phyloP scores from a whole-genome alignment of 495 filamentous ascomycete species.

The Tuber borchii region DNA sequence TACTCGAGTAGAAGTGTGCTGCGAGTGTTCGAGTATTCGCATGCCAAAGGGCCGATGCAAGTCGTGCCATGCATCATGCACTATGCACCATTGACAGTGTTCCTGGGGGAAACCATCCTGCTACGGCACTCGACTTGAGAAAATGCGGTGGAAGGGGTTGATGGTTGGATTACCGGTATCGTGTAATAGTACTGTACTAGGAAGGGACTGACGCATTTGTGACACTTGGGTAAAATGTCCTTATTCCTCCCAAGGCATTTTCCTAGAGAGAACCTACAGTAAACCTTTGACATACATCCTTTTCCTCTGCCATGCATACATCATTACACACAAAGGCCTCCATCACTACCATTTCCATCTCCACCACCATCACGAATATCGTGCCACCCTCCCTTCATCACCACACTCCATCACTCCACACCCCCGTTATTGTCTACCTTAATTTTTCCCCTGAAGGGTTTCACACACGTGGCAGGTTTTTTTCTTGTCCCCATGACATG shows the following conservation, averaged over 20 bases:
- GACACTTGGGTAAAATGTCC: neutral
- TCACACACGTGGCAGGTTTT: neutral
- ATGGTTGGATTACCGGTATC: neutral
- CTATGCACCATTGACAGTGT: conserved; percentile 3
- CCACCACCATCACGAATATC: neutral
- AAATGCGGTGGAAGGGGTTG: neutral
- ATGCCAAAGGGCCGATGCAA: neutral
- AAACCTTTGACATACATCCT: neutral
- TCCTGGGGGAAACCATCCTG: neutral
- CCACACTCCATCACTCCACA: neutral
- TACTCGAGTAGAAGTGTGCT: too few relatives aligned
- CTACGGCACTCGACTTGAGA: neutral
- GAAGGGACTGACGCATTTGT: neutral
- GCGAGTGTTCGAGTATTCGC: neutral
- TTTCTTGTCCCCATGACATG: neutral
- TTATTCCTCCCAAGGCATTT: neutral
- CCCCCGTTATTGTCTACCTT: neutral
- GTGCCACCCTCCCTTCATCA: neutral
- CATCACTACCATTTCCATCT: neutral
- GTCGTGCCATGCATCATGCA: neutral
- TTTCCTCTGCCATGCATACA: neutral
- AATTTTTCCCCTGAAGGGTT: neutral
- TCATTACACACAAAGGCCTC: neutral
- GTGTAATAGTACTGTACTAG: neutral
- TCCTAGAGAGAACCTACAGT: neutral